These are phyloP conservation scores for Tylopilus vinaceipallidus DNA, from an alignment of 768 basidiomycete species.

Conservation along the genomic window DNA sequence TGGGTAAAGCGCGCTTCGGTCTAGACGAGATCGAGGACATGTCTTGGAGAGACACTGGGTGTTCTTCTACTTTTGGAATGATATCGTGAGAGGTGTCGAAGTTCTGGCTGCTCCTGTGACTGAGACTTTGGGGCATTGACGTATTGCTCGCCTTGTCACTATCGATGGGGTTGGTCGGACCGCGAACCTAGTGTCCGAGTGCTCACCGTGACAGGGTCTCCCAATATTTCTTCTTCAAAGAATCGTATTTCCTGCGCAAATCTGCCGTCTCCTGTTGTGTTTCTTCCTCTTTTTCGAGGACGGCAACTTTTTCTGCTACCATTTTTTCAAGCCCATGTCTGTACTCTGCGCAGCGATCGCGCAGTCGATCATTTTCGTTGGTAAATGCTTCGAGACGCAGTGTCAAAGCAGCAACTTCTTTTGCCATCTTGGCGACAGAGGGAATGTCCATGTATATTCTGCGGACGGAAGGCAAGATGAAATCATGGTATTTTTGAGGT, in stretches of 20 bases:
- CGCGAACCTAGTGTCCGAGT: too few relatives aligned
- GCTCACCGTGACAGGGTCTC: slow-evolving; percentile 17
- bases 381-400: slow-evolving; percentile 38
- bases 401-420: slow-evolving; percentile 38
- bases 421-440: slow-evolving; percentile 23
- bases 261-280: slow-evolving; percentile 40
- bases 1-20: slow-evolving; percentile 31
- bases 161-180: not conserved
- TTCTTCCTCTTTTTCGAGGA: slow-evolving; percentile 31
- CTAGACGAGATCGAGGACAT: slow-evolving; percentile 7
- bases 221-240: slow-evolving; percentile 27
- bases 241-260: slow-evolving; percentile 34
- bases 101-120: slow-evolving; percentile 9
- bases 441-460: slow-evolving; percentile 49
- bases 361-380: slow-evolving; percentile 42
- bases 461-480: slow-evolving; percentile 57
- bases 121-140: slow-evolving; percentile 3
- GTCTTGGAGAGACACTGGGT: slow-evolving; percentile 13
- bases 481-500: slow-evolving; percentile 57
- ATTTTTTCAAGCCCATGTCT: slow-evolving; percentile 34
- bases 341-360: slow-evolving; percentile 43
- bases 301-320: slow-evolving; percentile 28
- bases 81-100: slow-evolving; percentile 10
- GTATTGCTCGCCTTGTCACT: slow-evolving; percentile 7
- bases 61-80: slow-evolving; percentile 24